Evolutionary conservation across 2,329 filamentous ascomycete genomes (phyloP), one percentile per base, ranked within the genome.

Genomic region (Macrophomina phaseolina): DNA sequence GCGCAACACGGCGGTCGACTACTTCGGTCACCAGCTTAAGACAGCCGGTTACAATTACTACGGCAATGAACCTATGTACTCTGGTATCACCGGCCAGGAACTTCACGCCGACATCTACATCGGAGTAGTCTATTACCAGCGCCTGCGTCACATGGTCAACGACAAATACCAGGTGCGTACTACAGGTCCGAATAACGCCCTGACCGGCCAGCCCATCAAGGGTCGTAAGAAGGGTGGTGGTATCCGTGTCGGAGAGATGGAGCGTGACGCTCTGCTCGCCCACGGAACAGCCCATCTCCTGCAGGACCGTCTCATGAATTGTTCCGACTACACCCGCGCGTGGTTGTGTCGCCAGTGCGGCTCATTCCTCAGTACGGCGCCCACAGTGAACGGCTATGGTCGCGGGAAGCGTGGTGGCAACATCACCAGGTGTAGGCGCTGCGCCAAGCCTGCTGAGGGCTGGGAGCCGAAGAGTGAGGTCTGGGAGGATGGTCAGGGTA

Each of bases 171-270:
- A 99, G 80, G 95, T 98, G 66, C 90, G 95, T 80, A 98, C 95
- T 2, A 98, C 95, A 0, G 95, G 95, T 65, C 94, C 94, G 0
- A 91, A 97, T 51, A 95, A 95, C 65, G 88, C 90, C 30, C 88
- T 95, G 16, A 98, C 94, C 0, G 94, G 94, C 38, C 95, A 99
- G 78, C 95, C 95, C 48, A 95, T 99, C 84, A 97, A 98, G 84
- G 95, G 95, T 70, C 87, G 95, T 78, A 95, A 96, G 78, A 92
- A 94, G 80, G 95, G 94, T 76, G 95, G 95, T 82, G 95, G 95
- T 89, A 97, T 99, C 77, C 93, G 95, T 85, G 94, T 99, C 36
- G 95, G 95, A 81, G 95, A 99, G 81, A 99, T 99, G 95, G 95
- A 99, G 82, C 91, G 95, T 71, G 95, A 99, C 79, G 92, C 94